These are phyloP conservation scores for Limtongia smithiae DNA, from an alignment of 805 yeast species.

Conservation along the genomic window DNA sequence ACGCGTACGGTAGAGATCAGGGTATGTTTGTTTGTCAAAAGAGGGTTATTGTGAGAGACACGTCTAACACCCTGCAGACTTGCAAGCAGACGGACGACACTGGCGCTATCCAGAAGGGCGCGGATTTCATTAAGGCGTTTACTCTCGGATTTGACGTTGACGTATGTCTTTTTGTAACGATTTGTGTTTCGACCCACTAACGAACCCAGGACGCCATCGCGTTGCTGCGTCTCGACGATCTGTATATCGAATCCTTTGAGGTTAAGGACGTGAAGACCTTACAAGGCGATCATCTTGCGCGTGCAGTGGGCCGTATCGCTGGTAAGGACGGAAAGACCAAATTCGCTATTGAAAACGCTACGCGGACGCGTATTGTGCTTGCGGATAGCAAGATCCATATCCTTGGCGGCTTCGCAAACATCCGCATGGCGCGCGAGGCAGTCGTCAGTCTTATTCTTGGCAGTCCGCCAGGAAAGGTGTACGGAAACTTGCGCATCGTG, in stretches of 20 bases:
- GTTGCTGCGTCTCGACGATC: conserved; percentile 85
- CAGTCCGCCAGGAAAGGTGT: conserved; percentile 97
- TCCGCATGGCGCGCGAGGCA: conserved; percentile 97
- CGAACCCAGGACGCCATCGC: conserved; percentile 74
- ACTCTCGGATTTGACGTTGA: conserved; percentile 95
- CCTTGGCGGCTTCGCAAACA: conserved; percentile 94
- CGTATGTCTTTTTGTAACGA: conserved; percentile 11
- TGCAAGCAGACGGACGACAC: conserved; percentile 79
- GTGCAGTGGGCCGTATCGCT: conserved; percentile 99
- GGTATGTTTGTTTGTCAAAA: conserved; percentile 4
- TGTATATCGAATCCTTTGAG: conserved; percentile 95
- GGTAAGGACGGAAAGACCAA: conserved; percentile 99
- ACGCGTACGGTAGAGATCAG: conserved; percentile 78
- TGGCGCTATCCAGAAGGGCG: conserved; percentile 96
- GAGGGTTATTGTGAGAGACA: too few relatives aligned
- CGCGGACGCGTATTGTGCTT: conserved; percentile 93
- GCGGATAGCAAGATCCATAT: conserved; percentile 97
- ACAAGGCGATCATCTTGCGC: conserved; percentile 91
- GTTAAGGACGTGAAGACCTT: conserved; percentile 94
- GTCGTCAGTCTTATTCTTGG: conserved; percentile 93
- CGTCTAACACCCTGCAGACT: too few relatives aligned
- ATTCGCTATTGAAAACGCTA: conserved; percentile 97
- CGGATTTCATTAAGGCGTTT: conserved; percentile 93
- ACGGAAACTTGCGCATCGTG: conserved; percentile 93
- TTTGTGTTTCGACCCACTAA: neutral